These are phyloP conservation scores for Penicillium flavigenum DNA, from an alignment of 495 filamentous ascomycete genomes.

Conservation along the genomic window DNA sequence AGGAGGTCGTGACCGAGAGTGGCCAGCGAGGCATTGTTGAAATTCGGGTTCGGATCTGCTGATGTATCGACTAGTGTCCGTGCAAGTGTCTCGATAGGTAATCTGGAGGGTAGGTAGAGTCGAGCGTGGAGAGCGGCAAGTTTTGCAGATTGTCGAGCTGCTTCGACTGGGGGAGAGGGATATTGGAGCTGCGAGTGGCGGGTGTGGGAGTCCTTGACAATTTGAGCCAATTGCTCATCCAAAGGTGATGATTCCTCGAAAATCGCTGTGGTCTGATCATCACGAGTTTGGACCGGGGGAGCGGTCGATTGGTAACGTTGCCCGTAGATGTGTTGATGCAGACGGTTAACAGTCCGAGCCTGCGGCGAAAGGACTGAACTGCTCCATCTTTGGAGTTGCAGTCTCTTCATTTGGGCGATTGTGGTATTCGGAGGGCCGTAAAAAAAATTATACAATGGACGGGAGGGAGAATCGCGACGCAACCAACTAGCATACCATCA, in stretches of 20 bases:
- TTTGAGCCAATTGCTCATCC: constrained; percentile 15
- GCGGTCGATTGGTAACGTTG: constrained; percentile 43
- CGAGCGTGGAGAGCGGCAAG: constrained; percentile 92
- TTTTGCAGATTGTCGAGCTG: constrained; percentile 77
- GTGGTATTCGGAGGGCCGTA: constrained; percentile 10
- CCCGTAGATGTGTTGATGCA: constrained; percentile 44
- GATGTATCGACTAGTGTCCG: constrained; percentile 81
- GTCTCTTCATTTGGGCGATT: constrained; percentile 61
- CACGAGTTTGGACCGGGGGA: constrained; percentile 30
- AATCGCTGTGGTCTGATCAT: constrained; percentile 11
- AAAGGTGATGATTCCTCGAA: constrained; percentile 17
- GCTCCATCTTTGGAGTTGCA: constrained; percentile 70
- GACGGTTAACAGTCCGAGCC: constrained; percentile 49
- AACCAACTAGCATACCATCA: constrained; percentile 22
- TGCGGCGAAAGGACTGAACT: constrained; percentile 63
- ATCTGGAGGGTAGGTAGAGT: constrained; percentile 73
- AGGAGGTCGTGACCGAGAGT: constrained; percentile 80
- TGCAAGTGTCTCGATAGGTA: constrained; percentile 83
- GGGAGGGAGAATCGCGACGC: constrained; percentile 20
- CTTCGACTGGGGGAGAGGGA: constrained; percentile 66
- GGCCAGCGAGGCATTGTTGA: constrained; percentile 81
- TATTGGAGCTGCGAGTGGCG: constrained; percentile 39
- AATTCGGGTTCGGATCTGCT: constrained; percentile 69
- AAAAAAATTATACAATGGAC: constrained; percentile 16
- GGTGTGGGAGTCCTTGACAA: constrained; percentile 22